Percentiles rank a stretch among this genome's conserved stretches.
Evolutionary conservation across 2,329 filamentous ascomycete genomes (phyloP).

Genomic region (Paecilomyces dactylethromorphus): DNA sequence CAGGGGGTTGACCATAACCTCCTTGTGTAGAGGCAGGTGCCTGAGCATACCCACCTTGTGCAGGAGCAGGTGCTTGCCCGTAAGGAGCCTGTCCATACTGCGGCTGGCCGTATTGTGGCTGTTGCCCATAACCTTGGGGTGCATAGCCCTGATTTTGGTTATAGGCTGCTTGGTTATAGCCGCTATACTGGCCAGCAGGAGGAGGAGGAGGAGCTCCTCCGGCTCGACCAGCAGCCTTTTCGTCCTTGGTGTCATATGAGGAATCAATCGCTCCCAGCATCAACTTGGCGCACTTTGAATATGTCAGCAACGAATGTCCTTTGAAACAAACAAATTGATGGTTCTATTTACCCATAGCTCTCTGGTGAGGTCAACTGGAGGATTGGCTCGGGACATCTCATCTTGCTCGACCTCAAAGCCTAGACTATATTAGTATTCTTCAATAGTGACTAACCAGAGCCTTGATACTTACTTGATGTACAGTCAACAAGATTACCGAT

Average conservation of each 20-base stretch:
- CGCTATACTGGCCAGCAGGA: conserved; percentile 32
- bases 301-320: conserved; percentile 9
- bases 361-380: conserved; percentile 57
- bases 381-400: conserved; percentile 57
- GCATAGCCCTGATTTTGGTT: conserved; percentile 14
- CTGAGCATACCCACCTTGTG: conserved; percentile 11
- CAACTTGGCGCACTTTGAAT: conserved; percentile 51
- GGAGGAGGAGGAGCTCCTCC: conserved; percentile 19
- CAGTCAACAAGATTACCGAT: conserved; percentile 60
- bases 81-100: conserved; percentile 15
- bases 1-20: conserved; percentile 14
- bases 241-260: conserved; percentile 60
- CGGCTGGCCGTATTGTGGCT: conserved; percentile 14
- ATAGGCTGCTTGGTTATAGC: conserved; percentile 15
- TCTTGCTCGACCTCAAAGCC: conserved; percentile 63
- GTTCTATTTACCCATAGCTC: conserved; percentile 51
- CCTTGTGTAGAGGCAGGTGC: conserved; percentile 6
- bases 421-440: conserved; percentile 16
- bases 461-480: conserved; percentile 54
- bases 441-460: neutral
- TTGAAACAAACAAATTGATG: neutral
- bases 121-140: conserved; percentile 15
- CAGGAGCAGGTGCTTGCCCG: conserved; percentile 10
- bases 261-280: conserved; percentile 61
- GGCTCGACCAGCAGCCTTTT: conserved; percentile 42